These are phyloP conservation scores for Polychytrium aggregatum DNA, from an alignment of 192 early-diverging fungal genomes.

Conservation along the genomic window DNA sequence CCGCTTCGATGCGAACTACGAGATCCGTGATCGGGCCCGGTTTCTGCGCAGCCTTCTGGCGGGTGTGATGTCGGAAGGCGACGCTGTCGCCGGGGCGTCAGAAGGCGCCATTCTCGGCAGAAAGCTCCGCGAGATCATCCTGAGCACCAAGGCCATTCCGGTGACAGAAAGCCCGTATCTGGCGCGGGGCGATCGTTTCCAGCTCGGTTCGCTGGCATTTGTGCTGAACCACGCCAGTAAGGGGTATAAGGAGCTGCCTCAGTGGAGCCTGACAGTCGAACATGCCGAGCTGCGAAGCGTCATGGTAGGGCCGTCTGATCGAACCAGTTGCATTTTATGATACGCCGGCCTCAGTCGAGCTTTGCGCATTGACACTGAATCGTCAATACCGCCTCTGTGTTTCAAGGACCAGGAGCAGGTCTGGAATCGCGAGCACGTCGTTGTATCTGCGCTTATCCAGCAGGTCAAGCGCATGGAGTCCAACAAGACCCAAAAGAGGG, in stretches of 20 bases:
- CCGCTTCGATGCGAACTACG: slow-evolving; percentile 78
- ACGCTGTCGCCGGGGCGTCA: neutral
- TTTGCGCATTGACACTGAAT: neutral
- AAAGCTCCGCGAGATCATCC: neutral
- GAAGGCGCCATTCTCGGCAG: slow-evolving; percentile 6
- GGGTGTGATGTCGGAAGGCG: too few species aligned
- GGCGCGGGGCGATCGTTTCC: slow-evolving; percentile 39
- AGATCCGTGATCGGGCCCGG: slow-evolving; percentile 82
- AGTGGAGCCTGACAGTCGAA: slow-evolving; percentile 57
- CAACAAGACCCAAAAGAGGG: slow-evolving; percentile 12
- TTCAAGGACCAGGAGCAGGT: slow-evolving; percentile 14
- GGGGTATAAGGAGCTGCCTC: slow-evolving; percentile 70
- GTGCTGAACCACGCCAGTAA: slow-evolving; percentile 28
- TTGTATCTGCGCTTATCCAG: slow-evolving; percentile 2
- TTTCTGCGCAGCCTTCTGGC: too few species aligned
- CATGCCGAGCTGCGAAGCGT: slow-evolving; percentile 34
- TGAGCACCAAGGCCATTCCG: neutral
- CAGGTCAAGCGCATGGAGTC: slow-evolving; percentile 1
- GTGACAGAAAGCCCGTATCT: neutral
- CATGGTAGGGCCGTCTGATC: neutral
- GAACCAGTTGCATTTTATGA: neutral
- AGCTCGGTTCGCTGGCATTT: slow-evolving; percentile 53
- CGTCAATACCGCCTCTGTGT: too few species aligned
- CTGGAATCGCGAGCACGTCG: slow-evolving; percentile 21
- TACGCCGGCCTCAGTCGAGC: neutral